Base-by-base conservation (phyloP, 768 basidiomycete genomes). In the Lactarius pseudohatsudake region DNA sequence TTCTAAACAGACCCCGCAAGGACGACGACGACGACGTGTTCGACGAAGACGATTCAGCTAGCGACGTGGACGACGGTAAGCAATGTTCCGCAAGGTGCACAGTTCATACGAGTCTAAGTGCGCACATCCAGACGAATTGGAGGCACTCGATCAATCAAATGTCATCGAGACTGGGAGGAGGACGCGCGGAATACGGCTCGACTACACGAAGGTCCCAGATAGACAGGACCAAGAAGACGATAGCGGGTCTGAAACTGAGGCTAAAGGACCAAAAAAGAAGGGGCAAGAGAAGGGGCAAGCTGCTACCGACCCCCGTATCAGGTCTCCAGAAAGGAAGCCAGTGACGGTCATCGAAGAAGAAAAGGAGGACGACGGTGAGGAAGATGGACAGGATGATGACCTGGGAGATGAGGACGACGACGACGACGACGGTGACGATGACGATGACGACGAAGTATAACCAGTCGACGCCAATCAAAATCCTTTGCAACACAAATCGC, bases 161-260 rank as follows among this genome's bases (percentile, higher is more conserved):
- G 66, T 70, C 36, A 68, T 73, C 53, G 47, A 65, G 5, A 57
- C 61, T 30, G 72, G 72, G 6, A 70, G 72, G 34, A 72, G 75
- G 59, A 75, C 75, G 43, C 74, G 75, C 18, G 75, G 72, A 5
- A 71, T 70, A 16, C 69, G 70, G 57, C 57, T 72, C 26, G 72
- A 73, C 63, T 74, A 76, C 61, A 74, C 72, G 54, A 74, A 78
- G 59, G 76, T 74, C 16, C 38, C 70, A 28, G 72, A 71, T 18
- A 67, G 70, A 60, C 62, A 68, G 3, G 71, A 64, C 26, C 75
- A 73, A 38, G 74, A 71, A 1, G 74, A 75, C 13, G 75, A 76
- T 1, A 83, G 82, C 58, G 87, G 86, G 60, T 84, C 85, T 64
- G 81, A 80, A 61, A 78, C 80, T 57, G 82, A 81, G 67, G 80